Evolutionary conservation across 1,284 basidiomycete genomes (phyloP), one percentile per base, ranked within the genome.

Genomic region (Malassezia restricta): DNA sequence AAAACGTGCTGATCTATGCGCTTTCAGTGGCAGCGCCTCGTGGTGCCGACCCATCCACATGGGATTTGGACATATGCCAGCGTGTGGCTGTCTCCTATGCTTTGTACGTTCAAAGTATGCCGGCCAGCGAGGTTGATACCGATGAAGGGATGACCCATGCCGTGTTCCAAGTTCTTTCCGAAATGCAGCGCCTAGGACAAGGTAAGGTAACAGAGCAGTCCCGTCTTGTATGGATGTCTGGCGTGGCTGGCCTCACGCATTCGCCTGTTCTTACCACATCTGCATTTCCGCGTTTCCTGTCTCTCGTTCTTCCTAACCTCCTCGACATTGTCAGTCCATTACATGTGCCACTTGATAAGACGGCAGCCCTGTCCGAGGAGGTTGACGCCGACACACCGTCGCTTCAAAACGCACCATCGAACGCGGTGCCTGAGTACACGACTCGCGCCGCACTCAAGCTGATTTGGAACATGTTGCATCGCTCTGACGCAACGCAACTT

Each of bases 21-120:
- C 77, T 96, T 51, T 72, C 78, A 54, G 75, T 79, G 8, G 72
- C 87, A 54, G 40, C 57, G 3, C 49, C 45, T 27, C 24, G 14
- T 6, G 54, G 54, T 17, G 51, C 47, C 35, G 32, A 17, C 11
- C 17, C 6, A 11, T 12, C 24, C 11, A 14, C 29, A 4, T 57
- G 71, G 58, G 91, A 98, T 73, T 75, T 91, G 29, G 92, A 95
- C 72, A 81, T 95, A 27, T 78, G 81, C 46, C 85, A 86, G 2
- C 81, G 87, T 62, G 82, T 86, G 6, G 87, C 88, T 8, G 84
- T 80, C 65, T 80, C 88, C 56, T 91, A 96, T 47, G 47, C 48
- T 2, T 20, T 33, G 30, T 55, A 46, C 31, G 48, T 40, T 5
- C 37, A 37, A 12, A 39, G 29, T 12, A 20, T 50, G 8, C 43